Base-by-base conservation (phyloP, 306 rosid species). In the Dalbergia cultrata region DNA sequence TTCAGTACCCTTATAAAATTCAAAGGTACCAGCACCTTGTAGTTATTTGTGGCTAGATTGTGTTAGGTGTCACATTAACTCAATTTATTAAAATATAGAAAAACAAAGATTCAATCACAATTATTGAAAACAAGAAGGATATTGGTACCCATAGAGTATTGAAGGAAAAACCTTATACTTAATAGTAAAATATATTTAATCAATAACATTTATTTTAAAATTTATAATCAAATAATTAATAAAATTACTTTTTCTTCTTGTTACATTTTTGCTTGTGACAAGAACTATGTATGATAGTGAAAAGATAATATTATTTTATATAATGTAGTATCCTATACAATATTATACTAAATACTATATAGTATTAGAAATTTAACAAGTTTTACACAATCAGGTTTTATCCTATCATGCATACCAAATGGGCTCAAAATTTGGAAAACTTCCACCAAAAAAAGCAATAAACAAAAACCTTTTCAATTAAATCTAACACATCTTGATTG, bases 401-500 rank as follows among this genome's bases (percentile, higher is more conserved):
- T 53, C 21, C 8, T n/a, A 53, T 53, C 59, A 53, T 53, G 12
- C 5, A n/a, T 47, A 13, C 1, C 53, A 47, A 12, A 47, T 13
- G 16, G 16, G 16, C 53, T 13, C 22, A 68, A 7, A 76, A 61
- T 62, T 26, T 31, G 58, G 67, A 71, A 43, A 63, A 72, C 39
- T 52, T 37, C 18, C 11, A 68, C 76, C 61, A 50, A 68, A 53
- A 34, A 54, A 50, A 21, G 22, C 21, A 73, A 37, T 17, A 75
- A 67, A 34, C 39, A 75, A 60, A 68, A 76, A 95, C 99, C 99
- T 93, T 93, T 87, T 95, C 99, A n/a, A 95, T 93, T 86, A 95
- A 90, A 87, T 95, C 99, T 70, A 93, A 82, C 74, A 95, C 99
- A 82, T 93, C 98, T 90, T 93, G 98, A 87, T 95, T 95, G 91